Percentiles rank a stretch among this genome's conserved stretches.
These are phyloP conservation scores for Phaeophleospora eucalypticola DNA, from an alignment of 2,329 filamentous ascomycete species.

Conservation along the genomic window DNA sequence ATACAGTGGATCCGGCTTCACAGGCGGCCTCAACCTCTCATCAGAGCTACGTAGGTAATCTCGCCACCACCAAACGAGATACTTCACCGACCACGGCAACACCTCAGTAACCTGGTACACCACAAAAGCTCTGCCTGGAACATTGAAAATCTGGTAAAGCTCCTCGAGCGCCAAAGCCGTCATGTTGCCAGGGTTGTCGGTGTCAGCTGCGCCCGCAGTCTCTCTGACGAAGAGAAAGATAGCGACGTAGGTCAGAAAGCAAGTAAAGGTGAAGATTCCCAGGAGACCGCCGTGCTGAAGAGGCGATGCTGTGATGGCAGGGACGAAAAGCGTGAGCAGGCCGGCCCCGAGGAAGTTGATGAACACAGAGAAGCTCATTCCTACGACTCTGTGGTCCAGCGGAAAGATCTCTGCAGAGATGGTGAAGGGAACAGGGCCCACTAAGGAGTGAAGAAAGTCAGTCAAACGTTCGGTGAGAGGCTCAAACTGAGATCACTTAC, in stretches of 20 bases:
- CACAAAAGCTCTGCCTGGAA: slow-evolving; percentile 13
- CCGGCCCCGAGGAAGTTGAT: slow-evolving; percentile 30
- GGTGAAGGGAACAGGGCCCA: slow-evolving; percentile 59
- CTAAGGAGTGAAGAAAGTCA: slow-evolving; percentile 24
- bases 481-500: no score
- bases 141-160: slow-evolving; percentile 31
- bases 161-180: slow-evolving; percentile 28
- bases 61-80: background rate
- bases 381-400: slow-evolving; percentile 60
- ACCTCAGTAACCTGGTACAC: slow-evolving; percentile 10
- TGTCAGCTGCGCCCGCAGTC: slow-evolving; percentile 25
- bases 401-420: slow-evolving; percentile 69
- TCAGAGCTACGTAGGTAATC: background rate
- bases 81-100: slow-evolving; percentile 14
- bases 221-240: slow-evolving; percentile 33
- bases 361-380: slow-evolving; percentile 65
- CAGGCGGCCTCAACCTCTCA: background rate
- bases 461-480: no score
- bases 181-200: slow-evolving; percentile 19
- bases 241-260: slow-evolving; percentile 29
- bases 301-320: slow-evolving; percentile 14
- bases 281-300: slow-evolving; percentile 22
- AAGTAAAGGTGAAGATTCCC: slow-evolving; percentile 29
- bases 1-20: slow-evolving; percentile 4
- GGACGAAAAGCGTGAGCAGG: slow-evolving; percentile 29